Evolutionary conservation across 306 rosid genomes (phyloP).

Genomic region (Aeschynomene evenia): DNA sequence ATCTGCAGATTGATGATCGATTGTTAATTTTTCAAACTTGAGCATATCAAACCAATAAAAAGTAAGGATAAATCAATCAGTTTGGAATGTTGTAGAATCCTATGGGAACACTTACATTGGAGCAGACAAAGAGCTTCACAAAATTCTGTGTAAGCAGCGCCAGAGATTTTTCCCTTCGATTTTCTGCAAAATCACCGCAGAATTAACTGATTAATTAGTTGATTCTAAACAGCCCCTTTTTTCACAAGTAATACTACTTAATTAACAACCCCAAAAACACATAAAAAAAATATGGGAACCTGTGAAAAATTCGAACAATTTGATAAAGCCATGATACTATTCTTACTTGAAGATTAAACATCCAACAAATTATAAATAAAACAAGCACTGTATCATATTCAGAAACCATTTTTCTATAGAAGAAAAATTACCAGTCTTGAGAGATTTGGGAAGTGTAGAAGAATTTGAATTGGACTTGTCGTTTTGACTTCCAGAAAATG

Average conservation of each 20-base stretch:
- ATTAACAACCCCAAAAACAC: not conserved
- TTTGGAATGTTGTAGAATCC: not conserved
- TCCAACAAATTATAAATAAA: not conserved
- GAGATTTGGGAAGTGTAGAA: conserved; percentile 29
- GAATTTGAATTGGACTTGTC: conserved; percentile 45
- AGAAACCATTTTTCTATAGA: not conserved
- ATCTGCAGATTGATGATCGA: conserved; percentile 38
- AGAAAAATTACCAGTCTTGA: conserved; percentile 43
- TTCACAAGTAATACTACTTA: not conserved
- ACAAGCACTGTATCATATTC: not conserved
- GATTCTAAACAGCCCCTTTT: not conserved
- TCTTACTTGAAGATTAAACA: not conserved
- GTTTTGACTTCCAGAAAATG: conserved; percentile 69
- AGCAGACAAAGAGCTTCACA: conserved; percentile 87
- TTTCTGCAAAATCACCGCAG: conserved; percentile 46
- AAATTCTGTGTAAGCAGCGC: conserved; percentile 91
- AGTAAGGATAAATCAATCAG: not conserved
- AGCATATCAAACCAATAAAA: not conserved
- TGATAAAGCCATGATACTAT: not conserved
- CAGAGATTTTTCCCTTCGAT: conserved; percentile 82
- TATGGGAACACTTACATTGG: conserved; percentile 53
- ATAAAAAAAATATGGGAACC: not conserved
- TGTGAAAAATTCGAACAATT: not conserved
- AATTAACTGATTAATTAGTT: not conserved
- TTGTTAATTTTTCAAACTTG: not conserved